Base-by-base conservation (phyloP, 805 yeast species). In the Cyberlindnera suaveolens region DNA sequence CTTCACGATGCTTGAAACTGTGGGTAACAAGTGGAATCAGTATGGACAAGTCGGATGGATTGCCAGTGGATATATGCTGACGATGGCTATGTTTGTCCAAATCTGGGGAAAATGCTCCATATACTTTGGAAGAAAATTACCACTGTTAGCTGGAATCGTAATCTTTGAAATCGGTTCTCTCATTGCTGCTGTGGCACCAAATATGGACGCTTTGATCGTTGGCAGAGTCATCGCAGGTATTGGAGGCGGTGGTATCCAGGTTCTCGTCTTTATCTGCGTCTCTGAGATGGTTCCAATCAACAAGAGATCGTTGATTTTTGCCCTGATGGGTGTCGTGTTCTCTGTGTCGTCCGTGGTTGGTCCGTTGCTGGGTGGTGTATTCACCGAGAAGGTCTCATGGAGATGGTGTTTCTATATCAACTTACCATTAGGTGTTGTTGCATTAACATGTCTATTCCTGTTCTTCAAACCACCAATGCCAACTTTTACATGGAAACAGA, bases 391-490 rank as follows among this genome's bases (percentile, higher is more conserved):
- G 39, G 78, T 72, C 5, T 63, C 77, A 15, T 83, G 90, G 90
- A 68, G 90, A 53, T 82, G 89, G 88, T 78, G 86, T 52, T 84
- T 82, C 57, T 84, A 77, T 62, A 68, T 84, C 48, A 83, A 82
- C 59, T 58, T 84, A 31, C 86, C 88, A 3, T 60, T 81, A 30
- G 85, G 85, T 15, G 87, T 82, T 1, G 42, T 67, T 0, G 73
- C 78, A 1, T 54, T 69, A 15, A 54, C 57, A 0, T 49, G 68
- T 7, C 56, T 77, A 15, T 38, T 68, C 4, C 45, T 69, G 5
- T 64, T 70, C 16, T 72, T 75, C 56, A 63, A 68, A 26, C 79
- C 82, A 11, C 77, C 76, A 7, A 53, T 52, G 15, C 70, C 77
- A 1, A 53, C 53, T n/a, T 73, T 74, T 11, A 54, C 61, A 17